Evolutionary conservation across 805 yeast species (phyloP), one percentile per base, ranked within the genome.

Genomic region (Metschnikowia lachancei): DNA sequence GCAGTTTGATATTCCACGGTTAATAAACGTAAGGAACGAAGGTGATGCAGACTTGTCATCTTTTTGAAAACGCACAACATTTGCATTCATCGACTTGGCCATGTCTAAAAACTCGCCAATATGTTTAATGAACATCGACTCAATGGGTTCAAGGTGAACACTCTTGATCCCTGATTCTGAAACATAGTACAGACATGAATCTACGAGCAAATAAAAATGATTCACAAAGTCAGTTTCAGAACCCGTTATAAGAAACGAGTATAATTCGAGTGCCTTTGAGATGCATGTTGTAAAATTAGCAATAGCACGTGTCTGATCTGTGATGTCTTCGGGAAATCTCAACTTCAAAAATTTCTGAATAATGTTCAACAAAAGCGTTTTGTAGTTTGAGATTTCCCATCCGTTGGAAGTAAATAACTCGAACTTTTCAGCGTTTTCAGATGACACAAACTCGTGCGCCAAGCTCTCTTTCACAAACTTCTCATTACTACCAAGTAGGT

Each of bases 361-460:
- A 2, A 78, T 66, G 36, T 69, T 62, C 13, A 82, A 48, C 0
- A 82, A 56, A 20, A 85, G 67, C 8, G 80, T 76, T 52, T 83
- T 83, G 59, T 83, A 85, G 1, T 85, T 81, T 0, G 87, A 78
- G 66, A 72, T 59, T 29, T 66, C 70, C 81, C 82, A 76, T 7
- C 66, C 59, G 45, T 76, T 71, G 0, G 67, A 47, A 19, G 59
- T 73, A 51, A 73, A 67, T 41, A 69, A 67, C 48, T 67, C 71
- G 55, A 72, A 63, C 57, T 67, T 77, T 13, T 51, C 59, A 16
- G 69, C 67, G 45, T 69, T 73, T 50, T 74, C 82, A 45, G 82
- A 70, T 0, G 79, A 81, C 9, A 83, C 81, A 39, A 83, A 61
- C 51, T 86, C 91, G 22, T 76, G 67, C 20, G 72, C 75, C 55